These are phyloP conservation scores for Coriaria nepalensis DNA, from an alignment of 306 rosid species.

Conservation along the genomic window DNA sequence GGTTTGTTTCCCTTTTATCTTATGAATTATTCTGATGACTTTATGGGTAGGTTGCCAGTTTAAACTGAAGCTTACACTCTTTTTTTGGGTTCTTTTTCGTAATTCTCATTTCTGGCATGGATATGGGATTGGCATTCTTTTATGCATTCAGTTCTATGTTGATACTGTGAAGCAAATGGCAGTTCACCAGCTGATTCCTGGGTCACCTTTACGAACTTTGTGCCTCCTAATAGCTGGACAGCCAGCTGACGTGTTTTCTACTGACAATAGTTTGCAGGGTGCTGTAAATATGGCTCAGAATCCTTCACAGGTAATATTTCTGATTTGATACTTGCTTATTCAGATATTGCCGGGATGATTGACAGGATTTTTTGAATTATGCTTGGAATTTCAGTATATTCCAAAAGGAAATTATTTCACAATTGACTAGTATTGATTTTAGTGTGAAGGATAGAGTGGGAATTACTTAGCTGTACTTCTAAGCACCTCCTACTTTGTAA, in stretches of 20 bases:
- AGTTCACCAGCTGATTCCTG: slow-evolving; percentile 55
- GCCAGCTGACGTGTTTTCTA: slow-evolving; percentile 78
- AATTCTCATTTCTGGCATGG: too few relatives aligned
- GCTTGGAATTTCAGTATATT: too few relatives aligned
- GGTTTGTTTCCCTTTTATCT: slow-evolving; percentile 24
- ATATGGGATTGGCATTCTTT: background rate
- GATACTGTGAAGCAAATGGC: slow-evolving; percentile 97
- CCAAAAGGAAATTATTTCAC: too few relatives aligned
- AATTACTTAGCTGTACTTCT: slow-evolving; percentile 2
- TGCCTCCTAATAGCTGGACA: slow-evolving; percentile 92
- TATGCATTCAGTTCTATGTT: slow-evolving; percentile 63
- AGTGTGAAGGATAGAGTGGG: too few relatives aligned
- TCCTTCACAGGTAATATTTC: slow-evolving; percentile 53
- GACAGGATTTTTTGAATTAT: background rate
- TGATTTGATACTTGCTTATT: background rate
- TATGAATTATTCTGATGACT: too few relatives aligned
- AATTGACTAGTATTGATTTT: too few relatives aligned
- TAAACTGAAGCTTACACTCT: too few relatives aligned
- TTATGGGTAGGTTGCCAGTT: too few relatives aligned
- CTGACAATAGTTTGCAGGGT: slow-evolving; percentile 19
- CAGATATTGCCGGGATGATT: background rate
- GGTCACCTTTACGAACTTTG: slow-evolving; percentile 86
- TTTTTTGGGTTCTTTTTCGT: too few relatives aligned
- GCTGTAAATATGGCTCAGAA: slow-evolving; percentile 32
- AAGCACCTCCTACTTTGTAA: slow-evolving; percentile 10